Conservation (phyloP, 116 monocot genomes). For the Thalassia testudinum region DNA sequence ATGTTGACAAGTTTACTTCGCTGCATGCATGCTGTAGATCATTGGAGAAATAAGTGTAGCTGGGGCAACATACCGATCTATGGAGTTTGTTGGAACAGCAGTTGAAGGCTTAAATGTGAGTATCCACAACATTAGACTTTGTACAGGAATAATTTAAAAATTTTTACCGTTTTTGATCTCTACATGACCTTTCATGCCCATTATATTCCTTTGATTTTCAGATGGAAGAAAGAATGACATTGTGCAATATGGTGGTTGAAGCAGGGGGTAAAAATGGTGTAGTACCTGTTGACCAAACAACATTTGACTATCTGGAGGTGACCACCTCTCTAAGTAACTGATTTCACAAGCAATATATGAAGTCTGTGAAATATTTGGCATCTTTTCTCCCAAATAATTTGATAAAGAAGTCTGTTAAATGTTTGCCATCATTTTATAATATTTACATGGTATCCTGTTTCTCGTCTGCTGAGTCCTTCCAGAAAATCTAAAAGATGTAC, state of each 20-base stretch:
- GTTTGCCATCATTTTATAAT: too few relatives aligned
- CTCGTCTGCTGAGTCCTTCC: too few relatives aligned
- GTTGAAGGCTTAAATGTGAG: constrained; percentile 78
- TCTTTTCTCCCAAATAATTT: background rate
- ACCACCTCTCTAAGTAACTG: too few relatives aligned
- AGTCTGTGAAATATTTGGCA: background rate
- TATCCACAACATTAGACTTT: too few relatives aligned
- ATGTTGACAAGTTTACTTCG: too few relatives aligned
- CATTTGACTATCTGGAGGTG: constrained; percentile 92
- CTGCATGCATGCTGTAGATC: constrained; percentile 57
- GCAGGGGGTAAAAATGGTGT: constrained; percentile 99
- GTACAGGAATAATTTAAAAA: too few relatives aligned
- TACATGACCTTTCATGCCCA: too few relatives aligned
- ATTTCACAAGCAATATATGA: background rate
- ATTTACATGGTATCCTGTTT: too few relatives aligned
- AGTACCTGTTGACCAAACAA: constrained; percentile 79
- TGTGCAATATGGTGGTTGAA: constrained; percentile 99
- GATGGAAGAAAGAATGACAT: constrained; percentile 99
- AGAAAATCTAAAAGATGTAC: too few relatives aligned
- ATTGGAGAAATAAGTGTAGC: constrained; percentile 96
- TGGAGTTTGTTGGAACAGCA: constrained; percentile 92
- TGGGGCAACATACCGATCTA: constrained; percentile 93
- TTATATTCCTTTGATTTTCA: constrained; percentile 3
- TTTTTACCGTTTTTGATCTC: too few relatives aligned
- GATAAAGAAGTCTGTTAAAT: too few relatives aligned